phyloP scores from a whole-genome alignment of 2,329 filamentous ascomycete genomes.

The Sporothrix euskadiensis region DNA sequence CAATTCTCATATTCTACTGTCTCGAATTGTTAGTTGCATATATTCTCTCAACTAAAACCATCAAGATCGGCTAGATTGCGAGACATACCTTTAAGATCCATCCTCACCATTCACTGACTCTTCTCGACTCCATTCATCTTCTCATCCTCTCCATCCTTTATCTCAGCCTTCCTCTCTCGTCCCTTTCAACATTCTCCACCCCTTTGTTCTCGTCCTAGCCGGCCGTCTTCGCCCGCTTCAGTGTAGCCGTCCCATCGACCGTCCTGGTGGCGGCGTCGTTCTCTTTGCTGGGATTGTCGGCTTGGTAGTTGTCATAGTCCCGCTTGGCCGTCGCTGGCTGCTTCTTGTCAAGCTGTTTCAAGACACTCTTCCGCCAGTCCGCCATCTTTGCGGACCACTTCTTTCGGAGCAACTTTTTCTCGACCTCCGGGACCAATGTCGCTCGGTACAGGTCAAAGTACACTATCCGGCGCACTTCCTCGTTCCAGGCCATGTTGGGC shows the following conservation, averaged over 20 bases:
- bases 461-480: slow-evolving; percentile 13
- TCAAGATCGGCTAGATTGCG: background rate
- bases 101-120: background rate
- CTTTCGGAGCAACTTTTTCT: background rate
- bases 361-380: background rate
- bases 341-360: background rate
- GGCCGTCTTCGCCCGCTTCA: background rate
- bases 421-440: background rate
- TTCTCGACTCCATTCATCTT: background rate
- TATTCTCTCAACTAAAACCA: background rate
- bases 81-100: background rate
- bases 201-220: background rate
- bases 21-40: too few species aligned
- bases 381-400: background rate
- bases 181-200: background rate
- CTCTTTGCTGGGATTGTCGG: background rate
- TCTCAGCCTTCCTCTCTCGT: background rate
- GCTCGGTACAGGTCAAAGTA: slow-evolving; percentile 22
- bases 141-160: background rate
- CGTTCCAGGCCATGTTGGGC: slow-evolving; percentile 21
- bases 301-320: background rate
- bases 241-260: background rate
- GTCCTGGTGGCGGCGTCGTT: background rate
- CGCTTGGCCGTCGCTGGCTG: background rate
- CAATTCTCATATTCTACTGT: too few species aligned